A percentile compares a stretch with the other conserved stretches of the same genome.
Evolutionary conservation across 2,329 filamentous ascomycete species (phyloP).

Genomic region (Fusarium caatingaense): DNA sequence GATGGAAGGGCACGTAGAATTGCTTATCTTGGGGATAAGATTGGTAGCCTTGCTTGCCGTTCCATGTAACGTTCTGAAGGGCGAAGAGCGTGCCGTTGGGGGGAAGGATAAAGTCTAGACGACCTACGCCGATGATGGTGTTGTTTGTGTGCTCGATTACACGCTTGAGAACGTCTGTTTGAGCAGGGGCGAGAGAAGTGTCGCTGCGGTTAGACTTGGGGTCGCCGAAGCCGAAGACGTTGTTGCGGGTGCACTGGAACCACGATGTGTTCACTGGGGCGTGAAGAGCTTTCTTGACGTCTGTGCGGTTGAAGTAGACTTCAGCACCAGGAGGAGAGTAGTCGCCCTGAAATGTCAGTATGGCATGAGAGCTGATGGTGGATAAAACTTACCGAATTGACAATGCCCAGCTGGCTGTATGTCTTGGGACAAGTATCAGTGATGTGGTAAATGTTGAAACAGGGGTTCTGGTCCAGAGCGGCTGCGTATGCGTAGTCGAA

Average conservation of each 20-base stretch:
- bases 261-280: constrained; percentile 58
- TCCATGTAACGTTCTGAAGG: constrained; percentile 85
- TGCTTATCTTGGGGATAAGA: constrained; percentile 57
- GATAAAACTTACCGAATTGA: constrained; percentile 57
- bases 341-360: constrained; percentile 51
- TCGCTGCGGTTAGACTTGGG: constrained; percentile 34
- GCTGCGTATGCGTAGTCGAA: constrained; percentile 67
- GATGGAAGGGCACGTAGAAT: constrained; percentile 74
- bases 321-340: constrained; percentile 72
- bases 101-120: constrained; percentile 71
- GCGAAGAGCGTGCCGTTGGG: constrained; percentile 76
- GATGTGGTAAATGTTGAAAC: constrained; percentile 82
- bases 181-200: constrained; percentile 30
- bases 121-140: constrained; percentile 47
- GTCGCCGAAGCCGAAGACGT: constrained; percentile 44
- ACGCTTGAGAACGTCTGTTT: constrained; percentile 41
- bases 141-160: constrained; percentile 50
- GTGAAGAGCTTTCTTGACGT: constrained; percentile 77
- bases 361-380: no score
- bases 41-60: constrained; percentile 76
- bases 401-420: constrained; percentile 77
- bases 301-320: constrained; percentile 77
- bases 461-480: constrained; percentile 73
- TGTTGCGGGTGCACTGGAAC: constrained; percentile 43
- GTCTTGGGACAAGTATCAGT: constrained; percentile 76